Evolutionary conservation across 2,329 filamentous ascomycete genomes (phyloP).

Genomic region (Phialocephala sp.): DNA sequence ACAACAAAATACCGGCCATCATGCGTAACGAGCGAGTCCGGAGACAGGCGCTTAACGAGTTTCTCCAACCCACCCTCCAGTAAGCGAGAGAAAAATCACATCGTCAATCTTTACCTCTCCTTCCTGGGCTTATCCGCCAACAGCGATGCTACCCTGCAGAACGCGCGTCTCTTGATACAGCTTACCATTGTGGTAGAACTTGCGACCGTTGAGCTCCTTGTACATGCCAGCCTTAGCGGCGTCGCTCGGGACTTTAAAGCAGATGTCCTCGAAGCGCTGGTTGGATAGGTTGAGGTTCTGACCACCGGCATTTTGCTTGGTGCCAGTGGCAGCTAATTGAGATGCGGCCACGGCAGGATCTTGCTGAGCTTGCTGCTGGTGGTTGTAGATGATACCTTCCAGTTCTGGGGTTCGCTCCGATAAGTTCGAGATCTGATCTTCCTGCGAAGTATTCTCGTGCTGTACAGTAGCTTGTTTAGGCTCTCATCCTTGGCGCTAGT

Average conservation of each 20-base stretch:
- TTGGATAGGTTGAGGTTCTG: not conserved
- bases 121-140: not conserved
- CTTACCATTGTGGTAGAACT: not conserved
- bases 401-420: too few species aligned
- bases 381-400: too few species aligned
- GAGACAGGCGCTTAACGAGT: not conserved
- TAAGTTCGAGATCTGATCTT: not conserved
- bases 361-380: too few species aligned
- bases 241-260: not conserved
- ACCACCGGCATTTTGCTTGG: too few species aligned
- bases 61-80: not conserved
- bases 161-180: not conserved
- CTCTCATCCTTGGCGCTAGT: not conserved
- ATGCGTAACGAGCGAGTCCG: not conserved
- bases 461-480: too few species aligned
- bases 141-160: not conserved
- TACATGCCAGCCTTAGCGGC: not conserved
- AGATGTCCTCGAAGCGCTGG: not conserved
- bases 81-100: not conserved
- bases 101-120: not conserved
- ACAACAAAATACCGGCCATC: not conserved
- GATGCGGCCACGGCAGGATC: too few species aligned
- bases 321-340: too few species aligned
- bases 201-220: not conserved
- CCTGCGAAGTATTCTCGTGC: too few species aligned